Conservation (phyloP, 2,329 filamentous ascomycete species). For the Aspergillus glaucus region DNA sequence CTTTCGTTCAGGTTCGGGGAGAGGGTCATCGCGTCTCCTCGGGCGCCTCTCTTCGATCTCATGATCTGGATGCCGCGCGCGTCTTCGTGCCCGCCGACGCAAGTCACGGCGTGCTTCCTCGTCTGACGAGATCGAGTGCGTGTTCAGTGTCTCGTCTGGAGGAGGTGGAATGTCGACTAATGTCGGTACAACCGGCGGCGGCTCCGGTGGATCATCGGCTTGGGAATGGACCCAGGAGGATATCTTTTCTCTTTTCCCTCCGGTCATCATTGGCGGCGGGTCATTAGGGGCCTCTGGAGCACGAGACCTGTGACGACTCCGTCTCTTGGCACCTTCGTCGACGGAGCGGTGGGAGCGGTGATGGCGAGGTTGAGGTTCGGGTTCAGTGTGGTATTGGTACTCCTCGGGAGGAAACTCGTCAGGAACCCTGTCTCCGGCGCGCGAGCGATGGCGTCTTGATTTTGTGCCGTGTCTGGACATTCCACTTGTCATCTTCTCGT, state of each 20-base stretch:
- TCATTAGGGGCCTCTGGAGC: conserved; percentile 18
- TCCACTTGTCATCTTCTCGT: conserved; percentile 24
- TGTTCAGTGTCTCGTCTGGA: conserved; percentile 20
- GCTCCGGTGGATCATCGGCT: conserved; percentile 42
- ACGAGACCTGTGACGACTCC: conserved; percentile 31
- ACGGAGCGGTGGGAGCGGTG: conserved; percentile 21
- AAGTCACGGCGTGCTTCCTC: conserved; percentile 35
- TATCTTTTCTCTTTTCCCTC: conserved; percentile 42
- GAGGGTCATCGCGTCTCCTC: conserved; percentile 25
- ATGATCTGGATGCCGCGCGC: conserved; percentile 37
- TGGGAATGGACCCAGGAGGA: conserved; percentile 47
- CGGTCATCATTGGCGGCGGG: conserved; percentile 25
- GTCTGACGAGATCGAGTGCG: conserved; percentile 36
- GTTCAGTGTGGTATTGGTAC: conserved; percentile 6
- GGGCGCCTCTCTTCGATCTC: conserved; percentile 34
- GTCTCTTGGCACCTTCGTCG: conserved; percentile 22
- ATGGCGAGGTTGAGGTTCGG: conserved; percentile 14
- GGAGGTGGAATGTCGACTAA: conserved; percentile 38
- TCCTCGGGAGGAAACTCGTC: conserved; percentile 23
- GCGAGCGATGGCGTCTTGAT: conserved; percentile 28
- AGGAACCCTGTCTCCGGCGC: conserved; percentile 20
- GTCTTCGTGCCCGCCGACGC: conserved; percentile 33
- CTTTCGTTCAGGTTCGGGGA: conserved; percentile 26
- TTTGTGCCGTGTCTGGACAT: conserved; percentile 20
- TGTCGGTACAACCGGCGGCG: conserved; percentile 41